A percentile compares a stretch with the other conserved stretches of the same genome.
Evolutionary conservation across 108 stramenopile genomes (phyloP).

Genomic region (Fragilaria crotonensis): DNA sequence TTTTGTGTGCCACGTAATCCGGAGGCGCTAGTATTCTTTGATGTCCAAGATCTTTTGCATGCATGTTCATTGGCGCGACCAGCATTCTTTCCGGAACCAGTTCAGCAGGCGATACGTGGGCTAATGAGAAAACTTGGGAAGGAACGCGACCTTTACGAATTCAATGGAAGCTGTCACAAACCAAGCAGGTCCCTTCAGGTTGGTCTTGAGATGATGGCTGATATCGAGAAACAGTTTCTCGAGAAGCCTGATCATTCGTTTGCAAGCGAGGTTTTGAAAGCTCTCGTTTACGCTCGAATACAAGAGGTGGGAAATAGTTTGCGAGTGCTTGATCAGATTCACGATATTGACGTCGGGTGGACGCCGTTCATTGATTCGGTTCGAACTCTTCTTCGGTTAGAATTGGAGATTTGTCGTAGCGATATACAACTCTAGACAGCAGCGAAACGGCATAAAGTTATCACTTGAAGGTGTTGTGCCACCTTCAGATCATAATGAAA

Average conservation of each 20-base stretch:
- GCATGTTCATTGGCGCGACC: slow-evolving; percentile 20
- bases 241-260: background rate
- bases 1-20: slow-evolving; percentile 13
- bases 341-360: background rate
- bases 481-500: too few relatives aligned
- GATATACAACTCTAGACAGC: too few relatives aligned
- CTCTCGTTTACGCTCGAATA: background rate
- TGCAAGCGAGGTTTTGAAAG: background rate
- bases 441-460: too few relatives aligned
- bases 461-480: too few relatives aligned
- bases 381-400: background rate
- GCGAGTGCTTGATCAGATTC: background rate
- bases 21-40: slow-evolving; percentile 16
- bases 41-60: slow-evolving; percentile 27
- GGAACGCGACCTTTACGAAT: background rate
- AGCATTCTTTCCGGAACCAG: slow-evolving; percentile 12
- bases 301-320: background rate
- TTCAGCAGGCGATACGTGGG: background rate
- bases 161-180: background rate
- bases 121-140: background rate
- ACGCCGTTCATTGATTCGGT: background rate
- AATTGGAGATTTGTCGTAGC: too few relatives aligned
- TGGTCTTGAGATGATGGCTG: slow-evolving; percentile 3
- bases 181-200: background rate
- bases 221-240: slow-evolving; percentile 8